Percentiles rank a stretch among this genome's conserved stretches.
phyloP scores from a whole-genome alignment of 164 flowering plant species.

The Buxus sempervirens region DNA sequence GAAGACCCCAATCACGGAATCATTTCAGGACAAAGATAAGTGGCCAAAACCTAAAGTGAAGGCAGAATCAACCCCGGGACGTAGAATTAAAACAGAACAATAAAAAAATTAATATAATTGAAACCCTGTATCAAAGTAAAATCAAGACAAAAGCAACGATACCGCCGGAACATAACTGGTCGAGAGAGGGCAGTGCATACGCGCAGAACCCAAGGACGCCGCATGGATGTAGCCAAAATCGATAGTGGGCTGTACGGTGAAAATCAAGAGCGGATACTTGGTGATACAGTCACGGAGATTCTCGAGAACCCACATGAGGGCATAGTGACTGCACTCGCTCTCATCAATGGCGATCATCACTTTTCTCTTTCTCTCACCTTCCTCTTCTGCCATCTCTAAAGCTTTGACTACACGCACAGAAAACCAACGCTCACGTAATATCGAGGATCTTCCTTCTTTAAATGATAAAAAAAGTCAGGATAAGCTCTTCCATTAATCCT shows the following conservation, averaged over 20 bases:
- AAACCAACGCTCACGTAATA: too few species aligned
- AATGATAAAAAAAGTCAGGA: too few species aligned
- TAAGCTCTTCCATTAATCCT: too few species aligned
- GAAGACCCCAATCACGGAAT: too few species aligned
- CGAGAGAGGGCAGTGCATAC: constrained; percentile 20
- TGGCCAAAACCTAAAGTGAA: not conserved
- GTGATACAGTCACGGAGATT: constrained; percentile 34
- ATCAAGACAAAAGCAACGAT: not conserved
- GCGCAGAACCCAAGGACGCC: constrained; percentile 36
- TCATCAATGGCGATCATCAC: constrained; percentile 80
- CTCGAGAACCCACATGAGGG: constrained; percentile 58
- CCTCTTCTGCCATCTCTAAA: constrained; percentile 15
- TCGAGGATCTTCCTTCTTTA: not conserved
- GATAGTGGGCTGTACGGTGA: constrained; percentile 28
- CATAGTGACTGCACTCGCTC: constrained; percentile 69
- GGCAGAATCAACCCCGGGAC: not conserved
- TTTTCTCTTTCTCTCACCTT: constrained; percentile 33
- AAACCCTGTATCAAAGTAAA: not conserved
- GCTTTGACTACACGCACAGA: too few species aligned
- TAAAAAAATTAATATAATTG: too few species aligned
- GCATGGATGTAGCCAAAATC: constrained; percentile 32
- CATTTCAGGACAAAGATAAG: too few species aligned
- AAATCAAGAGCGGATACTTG: constrained; percentile 34
- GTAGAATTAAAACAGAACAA: too few species aligned
- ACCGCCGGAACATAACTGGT: not conserved